These are phyloP conservation scores for Clonostachys rosea DNA, from an alignment of 2,329 filamentous ascomycete species.

Conservation along the genomic window DNA sequence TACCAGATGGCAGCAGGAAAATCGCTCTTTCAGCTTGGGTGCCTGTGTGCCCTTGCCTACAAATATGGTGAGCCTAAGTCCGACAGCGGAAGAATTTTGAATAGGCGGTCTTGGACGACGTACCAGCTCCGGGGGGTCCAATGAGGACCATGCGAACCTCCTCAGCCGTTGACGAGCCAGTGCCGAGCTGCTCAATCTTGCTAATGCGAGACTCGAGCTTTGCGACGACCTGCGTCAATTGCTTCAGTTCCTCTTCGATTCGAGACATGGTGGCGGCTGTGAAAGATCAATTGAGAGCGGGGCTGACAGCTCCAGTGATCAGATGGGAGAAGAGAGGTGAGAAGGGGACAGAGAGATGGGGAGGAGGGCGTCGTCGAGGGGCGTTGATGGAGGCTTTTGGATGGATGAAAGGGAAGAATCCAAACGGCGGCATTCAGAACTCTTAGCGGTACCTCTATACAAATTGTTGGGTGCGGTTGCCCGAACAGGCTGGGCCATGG, in stretches of 20 bases:
- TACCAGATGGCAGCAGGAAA: conserved; percentile 95
- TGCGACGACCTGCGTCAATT: conserved; percentile 78
- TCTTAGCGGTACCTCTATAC: not conserved
- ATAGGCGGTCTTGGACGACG: conserved; percentile 23
- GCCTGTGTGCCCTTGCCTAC: conserved; percentile 98
- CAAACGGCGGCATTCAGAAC: not conserved
- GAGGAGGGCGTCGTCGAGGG: not conserved
- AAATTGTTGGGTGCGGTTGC: conserved; percentile 1
- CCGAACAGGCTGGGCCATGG: not conserved
- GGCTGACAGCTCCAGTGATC: not conserved
- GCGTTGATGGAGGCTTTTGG: not conserved
- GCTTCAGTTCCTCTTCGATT: conserved; percentile 78
- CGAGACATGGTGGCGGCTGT: conserved; percentile 68
- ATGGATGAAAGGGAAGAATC: not conserved
- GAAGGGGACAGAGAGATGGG: conserved; percentile 1
- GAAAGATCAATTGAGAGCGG: conserved; percentile 1
- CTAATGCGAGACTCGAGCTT: conserved; percentile 83
- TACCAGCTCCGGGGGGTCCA: conserved; percentile 95
- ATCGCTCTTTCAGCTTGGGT: conserved; percentile 97
- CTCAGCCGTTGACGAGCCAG: conserved; percentile 46
- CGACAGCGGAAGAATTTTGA: conserved; percentile 3
- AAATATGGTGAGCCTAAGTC: conserved; percentile 3
- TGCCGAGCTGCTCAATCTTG: conserved; percentile 73
- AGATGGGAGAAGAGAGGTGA: not conserved
- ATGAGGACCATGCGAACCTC: conserved; percentile 96